A percentile compares a stretch with the other conserved stretches of the same genome.
phyloP scores from a whole-genome alignment of 768 basidiomycete genomes.

The Rubroboletus pulcherrimus region DNA sequence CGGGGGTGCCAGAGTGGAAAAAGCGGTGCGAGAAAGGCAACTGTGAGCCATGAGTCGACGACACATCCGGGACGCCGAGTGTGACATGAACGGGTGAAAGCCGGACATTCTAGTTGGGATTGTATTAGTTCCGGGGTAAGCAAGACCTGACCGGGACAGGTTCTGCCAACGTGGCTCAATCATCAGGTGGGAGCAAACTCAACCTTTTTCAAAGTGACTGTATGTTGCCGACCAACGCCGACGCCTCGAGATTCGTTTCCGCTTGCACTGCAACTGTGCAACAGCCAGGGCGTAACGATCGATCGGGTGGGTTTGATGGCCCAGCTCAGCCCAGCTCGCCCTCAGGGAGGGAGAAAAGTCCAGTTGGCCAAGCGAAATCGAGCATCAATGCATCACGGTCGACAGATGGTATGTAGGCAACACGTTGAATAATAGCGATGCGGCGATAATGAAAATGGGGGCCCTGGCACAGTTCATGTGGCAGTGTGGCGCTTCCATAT shows the following conservation, averaged over 20 bases:
- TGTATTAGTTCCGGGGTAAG: conserved; percentile 14
- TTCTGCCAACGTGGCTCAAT: conserved; percentile 8
- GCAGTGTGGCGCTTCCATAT: conserved; percentile 8
- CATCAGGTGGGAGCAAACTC: conserved; percentile 8
- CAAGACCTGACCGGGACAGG: conserved; percentile 7
- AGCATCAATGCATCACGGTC: neutral
- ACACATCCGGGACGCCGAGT: neutral
- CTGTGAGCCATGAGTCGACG: neutral
- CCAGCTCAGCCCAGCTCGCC: conserved; percentile 5
- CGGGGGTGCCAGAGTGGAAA: neutral
- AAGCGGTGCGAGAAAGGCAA: conserved; percentile 4
- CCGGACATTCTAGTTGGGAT: conserved; percentile 1
- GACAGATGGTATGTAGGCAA: conserved; percentile 1
- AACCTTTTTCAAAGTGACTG: conserved; percentile 11
- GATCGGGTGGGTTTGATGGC: conserved; percentile 9
- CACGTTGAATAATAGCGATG: conserved; percentile 13
- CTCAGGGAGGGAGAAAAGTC: neutral
- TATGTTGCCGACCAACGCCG: conserved; percentile 12
- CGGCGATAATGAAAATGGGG: conserved; percentile 16
- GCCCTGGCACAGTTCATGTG: conserved; percentile 4
- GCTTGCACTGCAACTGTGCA: conserved; percentile 4
- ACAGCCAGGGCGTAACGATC: conserved; percentile 7
- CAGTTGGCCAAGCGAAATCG: neutral
- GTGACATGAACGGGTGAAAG: conserved; percentile 9
- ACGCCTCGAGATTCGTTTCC: conserved; percentile 28